Conservation (phyloP, 192 early-diverging fungal species). For the Spizellomyces punctatus region DNA sequence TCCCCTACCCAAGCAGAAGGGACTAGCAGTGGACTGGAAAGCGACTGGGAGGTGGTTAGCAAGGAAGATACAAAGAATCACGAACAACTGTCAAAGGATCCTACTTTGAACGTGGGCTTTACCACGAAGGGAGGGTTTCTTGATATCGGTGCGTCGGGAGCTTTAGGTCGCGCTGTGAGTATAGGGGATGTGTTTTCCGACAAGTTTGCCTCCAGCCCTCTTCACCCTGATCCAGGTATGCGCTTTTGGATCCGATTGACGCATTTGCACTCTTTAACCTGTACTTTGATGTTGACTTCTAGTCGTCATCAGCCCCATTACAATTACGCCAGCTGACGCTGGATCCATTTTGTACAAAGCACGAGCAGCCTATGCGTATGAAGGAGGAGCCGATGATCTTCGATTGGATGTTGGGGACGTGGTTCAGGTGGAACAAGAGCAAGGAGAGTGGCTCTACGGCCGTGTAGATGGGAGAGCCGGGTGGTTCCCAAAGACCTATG, state of each 20-base stretch:
- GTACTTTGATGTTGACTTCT: too few relatives aligned
- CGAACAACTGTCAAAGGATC: neutral
- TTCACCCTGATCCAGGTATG: neutral
- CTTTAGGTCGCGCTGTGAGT: neutral
- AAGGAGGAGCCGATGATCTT: conserved; percentile 58
- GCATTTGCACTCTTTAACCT: too few relatives aligned
- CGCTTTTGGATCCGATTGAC: too few relatives aligned
- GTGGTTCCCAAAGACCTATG: conserved; percentile 67
- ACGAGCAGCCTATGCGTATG: conserved; percentile 49
- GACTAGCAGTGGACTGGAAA: neutral
- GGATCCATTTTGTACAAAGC: conserved; percentile 35
- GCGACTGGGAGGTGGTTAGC: conserved; percentile 5
- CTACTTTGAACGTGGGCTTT: neutral
- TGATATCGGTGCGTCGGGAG: neutral
- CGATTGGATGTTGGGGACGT: conserved; percentile 51
- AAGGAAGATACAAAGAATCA: neutral
- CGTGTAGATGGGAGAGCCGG: conserved; percentile 42
- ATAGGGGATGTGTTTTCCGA: conserved; percentile 27
- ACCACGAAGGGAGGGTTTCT: neutral
- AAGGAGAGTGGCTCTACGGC: conserved; percentile 73
- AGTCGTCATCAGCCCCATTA: too few relatives aligned
- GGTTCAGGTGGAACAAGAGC: conserved; percentile 59
- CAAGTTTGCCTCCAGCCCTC: conserved; percentile 9
- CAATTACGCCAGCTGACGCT: too few relatives aligned
- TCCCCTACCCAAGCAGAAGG: neutral